Evolutionary conservation across 1,139 yeast genomes (phyloP).

Genomic region (Pichia sp.): DNA sequence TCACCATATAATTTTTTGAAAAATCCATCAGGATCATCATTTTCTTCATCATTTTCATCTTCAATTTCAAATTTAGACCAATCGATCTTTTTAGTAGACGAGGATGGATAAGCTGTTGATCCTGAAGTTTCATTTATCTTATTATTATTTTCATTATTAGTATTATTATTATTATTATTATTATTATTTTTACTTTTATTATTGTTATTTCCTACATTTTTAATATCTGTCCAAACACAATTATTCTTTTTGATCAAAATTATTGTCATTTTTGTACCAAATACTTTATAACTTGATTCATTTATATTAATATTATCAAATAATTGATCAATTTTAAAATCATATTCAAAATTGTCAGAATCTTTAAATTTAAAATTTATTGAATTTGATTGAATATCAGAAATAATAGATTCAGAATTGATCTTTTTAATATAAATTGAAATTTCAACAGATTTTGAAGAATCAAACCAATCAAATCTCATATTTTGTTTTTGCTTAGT

Average conservation of each 20-base stretch:
- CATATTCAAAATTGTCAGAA: constrained; percentile 38
- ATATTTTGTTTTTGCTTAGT: constrained; percentile 32
- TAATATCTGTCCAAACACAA: constrained; percentile 41
- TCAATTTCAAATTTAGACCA: constrained; percentile 66
- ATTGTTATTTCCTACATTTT: constrained; percentile 18
- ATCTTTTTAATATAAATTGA: constrained; percentile 64
- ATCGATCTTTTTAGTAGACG: constrained; percentile 54
- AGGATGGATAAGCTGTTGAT: constrained; percentile 47
- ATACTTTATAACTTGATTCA: constrained; percentile 45
- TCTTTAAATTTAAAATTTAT: constrained; percentile 21
- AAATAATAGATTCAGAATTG: constrained; percentile 17
- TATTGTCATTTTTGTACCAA: constrained; percentile 73
- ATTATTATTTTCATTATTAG: constrained; percentile 15
- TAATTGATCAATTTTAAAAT: constrained; percentile 46
- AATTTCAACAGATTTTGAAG: constrained; percentile 48
- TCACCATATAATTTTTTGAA: constrained; percentile 68
- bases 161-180: constrained; percentile 9
- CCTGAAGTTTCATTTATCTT: background rate
- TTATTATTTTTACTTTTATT: background rate
- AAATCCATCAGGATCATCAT: constrained; percentile 44
- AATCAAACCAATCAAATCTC: constrained; percentile 79
- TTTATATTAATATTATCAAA: constrained; percentile 44
- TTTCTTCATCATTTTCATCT: constrained; percentile 41
- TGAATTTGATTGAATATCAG: constrained; percentile 15
- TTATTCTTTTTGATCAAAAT: constrained; percentile 35